These are phyloP conservation scores for Fusarium illudens DNA, from an alignment of 2,329 filamentous ascomycete species.

Conservation along the genomic window DNA sequence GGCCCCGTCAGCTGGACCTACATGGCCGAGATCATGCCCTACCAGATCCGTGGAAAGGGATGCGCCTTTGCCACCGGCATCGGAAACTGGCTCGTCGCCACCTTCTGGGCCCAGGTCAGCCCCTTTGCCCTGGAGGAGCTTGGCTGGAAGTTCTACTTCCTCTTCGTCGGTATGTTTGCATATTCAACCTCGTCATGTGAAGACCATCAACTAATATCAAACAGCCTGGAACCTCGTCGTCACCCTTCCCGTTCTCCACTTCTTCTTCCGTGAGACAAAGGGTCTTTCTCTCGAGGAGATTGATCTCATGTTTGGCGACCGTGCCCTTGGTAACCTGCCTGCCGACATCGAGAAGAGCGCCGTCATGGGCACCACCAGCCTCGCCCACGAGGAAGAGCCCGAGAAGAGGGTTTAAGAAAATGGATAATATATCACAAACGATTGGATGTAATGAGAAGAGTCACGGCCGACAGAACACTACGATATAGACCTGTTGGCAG, in stretches of 20 bases:
- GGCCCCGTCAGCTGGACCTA: slow-evolving; percentile 66
- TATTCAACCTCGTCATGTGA: slow-evolving; percentile 39
- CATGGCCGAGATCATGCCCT: slow-evolving; percentile 69
- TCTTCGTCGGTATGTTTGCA: slow-evolving; percentile 45
- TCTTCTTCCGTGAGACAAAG: slow-evolving; percentile 63
- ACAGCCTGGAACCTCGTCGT: slow-evolving; percentile 46
- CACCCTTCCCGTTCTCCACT: slow-evolving; percentile 53
- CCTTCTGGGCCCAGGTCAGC: slow-evolving; percentile 66
- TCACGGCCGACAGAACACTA: neutral
- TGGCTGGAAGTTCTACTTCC: slow-evolving; percentile 50
- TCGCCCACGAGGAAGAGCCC: slow-evolving; percentile 21
- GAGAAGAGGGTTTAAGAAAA: neutral
- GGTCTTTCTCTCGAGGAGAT: slow-evolving; percentile 63
- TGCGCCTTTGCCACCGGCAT: slow-evolving; percentile 40
- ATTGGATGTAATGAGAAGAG: neutral
- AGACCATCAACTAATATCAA: slow-evolving; percentile 41
- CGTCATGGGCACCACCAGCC: slow-evolving; percentile 15
- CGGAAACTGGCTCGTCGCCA: slow-evolving; percentile 40
- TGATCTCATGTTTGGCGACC: slow-evolving; percentile 58
- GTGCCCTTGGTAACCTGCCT: slow-evolving; percentile 37
- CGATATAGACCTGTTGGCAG: neutral
- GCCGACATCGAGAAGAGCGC: slow-evolving; percentile 39
- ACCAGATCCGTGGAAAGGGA: slow-evolving; percentile 61
- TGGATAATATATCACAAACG: neutral
- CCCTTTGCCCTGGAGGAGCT: slow-evolving; percentile 57